Base-by-base conservation (phyloP, 768 basidiomycete species). In the Leccinum arenicola region DNA sequence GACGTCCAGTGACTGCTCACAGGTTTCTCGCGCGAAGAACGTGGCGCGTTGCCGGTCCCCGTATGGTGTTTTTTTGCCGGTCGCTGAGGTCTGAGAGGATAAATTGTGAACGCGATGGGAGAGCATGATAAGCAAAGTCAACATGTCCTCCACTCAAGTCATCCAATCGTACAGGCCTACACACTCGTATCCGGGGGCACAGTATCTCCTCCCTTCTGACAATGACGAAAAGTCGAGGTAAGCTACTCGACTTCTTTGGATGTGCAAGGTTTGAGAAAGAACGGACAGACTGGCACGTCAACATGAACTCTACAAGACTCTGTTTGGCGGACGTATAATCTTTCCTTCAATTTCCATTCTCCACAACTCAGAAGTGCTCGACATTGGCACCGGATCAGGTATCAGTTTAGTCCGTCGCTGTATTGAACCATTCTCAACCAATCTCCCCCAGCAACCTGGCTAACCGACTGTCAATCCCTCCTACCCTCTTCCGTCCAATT, bases 321-420 rank as follows among this genome's bases (percentile, higher is more conserved):
- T 58, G 8, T 61, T 68, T 29, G 61, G 51, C 4, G 63, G 62
- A 6, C 65, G 63, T 12, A 53, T 65, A 7, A 48, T 69, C 4
- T 62, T 68, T 27, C 63, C 61, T 14, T 3, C 58, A 6, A 19
- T 59, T 7, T 49, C 55, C 0, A 50, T 69, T 33, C 1, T 54
- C n/a, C n/a, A 33, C 5, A 49, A 52, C 6, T 56, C 59, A 4
- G 59, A 67, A 33, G 57, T 69, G 4, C 60, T 69, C 8, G 68
- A 69, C 35, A 55, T 62, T n/a, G 68, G 68, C 38, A 63, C 61
- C 3, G 68, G 68, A 12, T 61, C 68, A 63, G 63, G 68, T 69
- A 65, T 12, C 15, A 3, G 17, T 17, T 23, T 19, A 33, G 3
- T 35, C 31, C 10, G 1, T 19, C 12, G 12, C 4, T 4, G 4